phyloP scores from a whole-genome alignment of 352 stramenopile species.

The Phytophthora pinifolia region DNA sequence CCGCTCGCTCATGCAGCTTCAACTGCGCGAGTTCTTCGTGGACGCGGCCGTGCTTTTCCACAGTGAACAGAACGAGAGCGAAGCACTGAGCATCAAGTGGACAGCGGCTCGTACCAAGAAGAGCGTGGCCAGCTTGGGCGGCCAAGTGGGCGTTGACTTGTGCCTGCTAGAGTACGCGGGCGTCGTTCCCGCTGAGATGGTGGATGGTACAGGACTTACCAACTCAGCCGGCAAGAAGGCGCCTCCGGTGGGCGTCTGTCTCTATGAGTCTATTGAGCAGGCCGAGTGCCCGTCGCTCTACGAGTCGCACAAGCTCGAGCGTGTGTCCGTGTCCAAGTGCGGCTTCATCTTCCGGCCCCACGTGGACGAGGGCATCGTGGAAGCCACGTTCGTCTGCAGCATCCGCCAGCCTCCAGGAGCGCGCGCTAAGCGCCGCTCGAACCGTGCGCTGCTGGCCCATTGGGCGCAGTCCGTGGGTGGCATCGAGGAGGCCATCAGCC shows the following conservation, averaged over 20 bases:
- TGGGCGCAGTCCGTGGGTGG: constrained; percentile 67
- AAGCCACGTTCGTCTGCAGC: constrained; percentile 79
- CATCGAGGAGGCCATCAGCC: constrained; percentile 71
- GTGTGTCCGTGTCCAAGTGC: constrained; percentile 76
- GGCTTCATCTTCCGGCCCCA: constrained; percentile 73
- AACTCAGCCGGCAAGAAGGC: constrained; percentile 2
- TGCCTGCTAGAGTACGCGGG: constrained; percentile 80
- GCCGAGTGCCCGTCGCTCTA: constrained; percentile 67
- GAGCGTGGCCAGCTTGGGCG: constrained; percentile 43
- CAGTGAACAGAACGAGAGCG: constrained; percentile 71
- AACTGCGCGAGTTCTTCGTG: constrained; percentile 70
- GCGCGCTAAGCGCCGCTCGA: constrained; percentile 53
- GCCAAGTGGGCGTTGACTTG: constrained; percentile 59
- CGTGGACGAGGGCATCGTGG: constrained; percentile 55
- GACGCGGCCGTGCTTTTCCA: constrained; percentile 78
- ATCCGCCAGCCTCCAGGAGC: constrained; percentile 74
- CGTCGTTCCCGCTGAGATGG: constrained; percentile 51
- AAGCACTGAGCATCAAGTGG: constrained; percentile 84
- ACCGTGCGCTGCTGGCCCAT: constrained; percentile 65
- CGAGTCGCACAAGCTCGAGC: constrained; percentile 73
- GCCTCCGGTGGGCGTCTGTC: constrained; percentile 47
- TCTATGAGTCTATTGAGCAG: constrained; percentile 85
- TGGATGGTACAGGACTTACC: constrained; percentile 46
- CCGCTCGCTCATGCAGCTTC: constrained; percentile 70
- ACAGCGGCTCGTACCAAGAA: constrained; percentile 70